Percentiles rank a stretch among this genome's conserved stretches.
These are phyloP conservation scores for Leptographium galeiforme DNA, from an alignment of 2,329 filamentous ascomycete species.

Conservation along the genomic window DNA sequence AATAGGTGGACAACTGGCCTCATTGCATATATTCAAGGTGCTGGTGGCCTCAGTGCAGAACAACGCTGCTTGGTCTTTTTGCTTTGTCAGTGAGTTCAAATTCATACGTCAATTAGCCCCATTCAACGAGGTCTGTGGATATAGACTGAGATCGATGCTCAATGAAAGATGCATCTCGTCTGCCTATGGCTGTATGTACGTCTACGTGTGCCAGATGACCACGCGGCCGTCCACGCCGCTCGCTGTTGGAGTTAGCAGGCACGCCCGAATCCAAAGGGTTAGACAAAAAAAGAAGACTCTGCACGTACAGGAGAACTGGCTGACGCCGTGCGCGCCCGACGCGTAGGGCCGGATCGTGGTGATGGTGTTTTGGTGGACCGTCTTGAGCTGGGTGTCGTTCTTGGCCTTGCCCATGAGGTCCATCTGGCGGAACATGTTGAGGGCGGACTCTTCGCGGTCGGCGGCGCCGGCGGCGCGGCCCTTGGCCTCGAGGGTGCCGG, in stretches of 20 bases:
- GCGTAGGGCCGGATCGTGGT: conserved; percentile 70
- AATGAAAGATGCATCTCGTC: background rate
- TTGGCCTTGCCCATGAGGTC: conserved; percentile 87
- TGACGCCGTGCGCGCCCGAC: conserved; percentile 47
- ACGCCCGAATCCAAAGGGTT: background rate
- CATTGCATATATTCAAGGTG: too few relatives aligned
- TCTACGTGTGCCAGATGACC: conserved; percentile 61
- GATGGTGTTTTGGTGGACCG: conserved; percentile 93
- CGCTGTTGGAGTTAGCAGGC: conserved; percentile 39
- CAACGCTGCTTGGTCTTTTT: too few relatives aligned
- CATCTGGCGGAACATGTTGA: conserved; percentile 99
- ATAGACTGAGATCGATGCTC: background rate
- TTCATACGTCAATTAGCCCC: too few relatives aligned
- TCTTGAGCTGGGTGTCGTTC: conserved; percentile 89
- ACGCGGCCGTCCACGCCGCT: conserved; percentile 74
- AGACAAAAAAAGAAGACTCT: conserved; percentile 4
- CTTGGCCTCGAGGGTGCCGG: conserved; percentile 68
- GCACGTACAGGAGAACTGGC: conserved; percentile 75
- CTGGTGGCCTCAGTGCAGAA: too few relatives aligned
- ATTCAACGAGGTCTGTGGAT: background rate
- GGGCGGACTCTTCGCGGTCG: conserved; percentile 73
- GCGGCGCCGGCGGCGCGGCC: conserved; percentile 44
- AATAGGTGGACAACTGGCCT: too few relatives aligned
- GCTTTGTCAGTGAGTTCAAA: too few relatives aligned
- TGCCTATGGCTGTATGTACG: background rate